Percentiles rank a stretch among this genome's conserved stretches.
Evolutionary conservation across 441 rosid genomes (phyloP).

Genomic region (Gossypium davidsonii): DNA sequence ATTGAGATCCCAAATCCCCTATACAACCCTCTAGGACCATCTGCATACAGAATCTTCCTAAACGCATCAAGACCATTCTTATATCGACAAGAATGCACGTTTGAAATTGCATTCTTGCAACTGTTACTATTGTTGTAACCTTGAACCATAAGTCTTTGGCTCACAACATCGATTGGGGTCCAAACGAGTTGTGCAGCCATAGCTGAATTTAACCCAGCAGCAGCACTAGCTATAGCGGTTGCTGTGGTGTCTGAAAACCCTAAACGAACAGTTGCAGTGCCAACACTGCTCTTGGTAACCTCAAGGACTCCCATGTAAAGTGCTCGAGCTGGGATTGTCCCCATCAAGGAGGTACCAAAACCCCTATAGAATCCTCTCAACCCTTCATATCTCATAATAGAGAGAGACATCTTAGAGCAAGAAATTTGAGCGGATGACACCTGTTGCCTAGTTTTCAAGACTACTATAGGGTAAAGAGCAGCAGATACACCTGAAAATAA

Average conservation of each 20-base stretch:
- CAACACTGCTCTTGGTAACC: slow-evolving; percentile 61
- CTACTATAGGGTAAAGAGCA: slow-evolving; percentile 56
- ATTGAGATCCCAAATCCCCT: slow-evolving; percentile 73
- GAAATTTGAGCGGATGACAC: slow-evolving; percentile 46
- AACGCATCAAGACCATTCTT: slow-evolving; percentile 59
- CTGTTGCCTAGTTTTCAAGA: slow-evolving; percentile 67
- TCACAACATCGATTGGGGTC: slow-evolving; percentile 72
- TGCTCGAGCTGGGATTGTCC: slow-evolving; percentile 70
- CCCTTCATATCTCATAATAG: slow-evolving; percentile 50
- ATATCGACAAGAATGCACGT: slow-evolving; percentile 35
- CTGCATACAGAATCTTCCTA: slow-evolving; percentile 45
- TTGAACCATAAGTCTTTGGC: slow-evolving; percentile 78
- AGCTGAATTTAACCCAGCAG: slow-evolving; percentile 61
- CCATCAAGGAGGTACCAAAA: slow-evolving; percentile 65
- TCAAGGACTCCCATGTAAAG: slow-evolving; percentile 62
- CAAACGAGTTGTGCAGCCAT: slow-evolving; percentile 75
- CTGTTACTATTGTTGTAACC: slow-evolving; percentile 29
- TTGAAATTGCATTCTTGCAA: slow-evolving; percentile 24
- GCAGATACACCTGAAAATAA: slow-evolving; percentile 66
- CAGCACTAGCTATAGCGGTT: slow-evolving; percentile 50
- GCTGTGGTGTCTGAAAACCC: slow-evolving; percentile 57
- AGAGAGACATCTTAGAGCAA: slow-evolving; percentile 38
- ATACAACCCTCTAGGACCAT: slow-evolving; percentile 56
- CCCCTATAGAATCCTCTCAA: slow-evolving; percentile 65
- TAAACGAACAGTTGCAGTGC: slow-evolving; percentile 43